Percentiles rank a stretch among this genome's conserved stretches.
Evolutionary conservation across 345 rosid species (phyloP).

Genomic region (Erodium maritimum): DNA sequence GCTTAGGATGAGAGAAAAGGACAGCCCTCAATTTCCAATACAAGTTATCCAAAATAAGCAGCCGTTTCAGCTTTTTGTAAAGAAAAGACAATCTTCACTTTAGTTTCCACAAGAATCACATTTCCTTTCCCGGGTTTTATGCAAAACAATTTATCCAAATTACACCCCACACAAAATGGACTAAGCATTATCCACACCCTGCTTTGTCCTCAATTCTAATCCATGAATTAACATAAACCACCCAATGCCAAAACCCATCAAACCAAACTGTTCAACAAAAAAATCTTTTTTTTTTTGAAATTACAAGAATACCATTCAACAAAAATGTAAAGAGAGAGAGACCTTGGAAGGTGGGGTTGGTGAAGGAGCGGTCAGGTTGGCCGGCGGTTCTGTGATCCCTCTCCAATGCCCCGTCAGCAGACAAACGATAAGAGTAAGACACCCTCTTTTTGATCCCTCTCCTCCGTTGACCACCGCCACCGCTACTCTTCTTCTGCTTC

Average conservation of each 20-base stretch:
- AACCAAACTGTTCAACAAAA: too few species aligned
- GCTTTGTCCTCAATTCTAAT: not conserved
- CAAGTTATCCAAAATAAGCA: not conserved
- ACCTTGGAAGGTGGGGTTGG: constrained; percentile 57
- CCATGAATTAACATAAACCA: not conserved
- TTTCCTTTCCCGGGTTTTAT: not conserved
- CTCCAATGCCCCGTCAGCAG: constrained; percentile 42
- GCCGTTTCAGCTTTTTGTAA: not conserved
- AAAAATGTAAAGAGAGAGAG: not conserved
- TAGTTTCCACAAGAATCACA: not conserved
- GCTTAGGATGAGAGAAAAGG: not conserved
- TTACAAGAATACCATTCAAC: too few species aligned
- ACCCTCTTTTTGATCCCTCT: constrained; percentile 30
- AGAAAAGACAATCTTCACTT: not conserved
- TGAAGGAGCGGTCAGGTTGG: constrained; percentile 38
- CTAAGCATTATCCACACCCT: too few species aligned
- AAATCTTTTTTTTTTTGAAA: too few species aligned
- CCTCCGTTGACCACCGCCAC: constrained; percentile 11
- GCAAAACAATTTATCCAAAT: not conserved
- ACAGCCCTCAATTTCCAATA: not conserved
- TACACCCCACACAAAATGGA: not conserved
- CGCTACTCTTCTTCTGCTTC: constrained; percentile 16
- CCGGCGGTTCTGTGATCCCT: constrained; percentile 13
- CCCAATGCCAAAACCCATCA: not conserved
- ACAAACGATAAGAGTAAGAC: constrained; percentile 35